Evolutionary conservation across 805 yeast genomes (phyloP).

Genomic region (Saturnispora galanensis): DNA sequence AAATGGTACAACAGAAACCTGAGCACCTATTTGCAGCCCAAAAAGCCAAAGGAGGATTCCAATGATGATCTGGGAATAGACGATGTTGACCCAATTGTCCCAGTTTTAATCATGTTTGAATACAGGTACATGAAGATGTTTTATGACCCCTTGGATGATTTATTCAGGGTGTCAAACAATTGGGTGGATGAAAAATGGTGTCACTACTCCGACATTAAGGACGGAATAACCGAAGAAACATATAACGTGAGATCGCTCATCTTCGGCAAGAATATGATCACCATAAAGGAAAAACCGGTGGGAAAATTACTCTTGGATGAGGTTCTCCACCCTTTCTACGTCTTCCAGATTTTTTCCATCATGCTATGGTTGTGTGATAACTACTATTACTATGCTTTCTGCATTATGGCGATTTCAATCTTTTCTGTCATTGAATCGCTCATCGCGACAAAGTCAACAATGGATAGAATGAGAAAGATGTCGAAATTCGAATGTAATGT

Average conservation of each 20-base stretch:
- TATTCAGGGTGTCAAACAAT: constrained; percentile 70
- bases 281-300: constrained; percentile 63
- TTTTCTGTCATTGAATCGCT: constrained; percentile 72
- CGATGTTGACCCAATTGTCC: constrained; percentile 56
- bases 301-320: constrained; percentile 68
- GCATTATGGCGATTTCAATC: constrained; percentile 81
- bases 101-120: constrained; percentile 58
- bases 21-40: constrained; percentile 48
- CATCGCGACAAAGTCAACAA: constrained; percentile 73
- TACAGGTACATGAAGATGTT: constrained; percentile 78
- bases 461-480: constrained; percentile 61
- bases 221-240: constrained; percentile 62
- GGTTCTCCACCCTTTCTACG: constrained; percentile 88
- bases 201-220: constrained; percentile 40
- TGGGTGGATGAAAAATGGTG: constrained; percentile 86
- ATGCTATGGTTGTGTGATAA: constrained; percentile 87
- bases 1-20: constrained; percentile 61
- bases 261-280: constrained; percentile 70
- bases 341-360: constrained; percentile 89
- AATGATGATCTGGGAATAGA: constrained; percentile 11
- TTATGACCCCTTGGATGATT: constrained; percentile 80
- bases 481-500: constrained; percentile 71
- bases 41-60: constrained; percentile 8
- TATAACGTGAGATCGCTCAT: constrained; percentile 62
- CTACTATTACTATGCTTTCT: constrained; percentile 87